Conservation (phyloP, 345 rosid species). For the Eutrema heterophyllum region DNA sequence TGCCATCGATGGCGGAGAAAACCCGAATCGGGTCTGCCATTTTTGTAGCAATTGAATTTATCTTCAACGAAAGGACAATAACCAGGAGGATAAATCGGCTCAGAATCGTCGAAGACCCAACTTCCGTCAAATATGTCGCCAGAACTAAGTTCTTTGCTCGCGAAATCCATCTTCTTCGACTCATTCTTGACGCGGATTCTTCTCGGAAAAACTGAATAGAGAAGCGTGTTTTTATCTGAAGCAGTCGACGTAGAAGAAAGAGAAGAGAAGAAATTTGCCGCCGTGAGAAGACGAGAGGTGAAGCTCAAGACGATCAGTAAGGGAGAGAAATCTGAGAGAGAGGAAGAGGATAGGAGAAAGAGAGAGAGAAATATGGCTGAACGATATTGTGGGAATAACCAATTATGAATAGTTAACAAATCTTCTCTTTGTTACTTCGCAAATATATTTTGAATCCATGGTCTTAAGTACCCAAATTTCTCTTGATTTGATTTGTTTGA, state of each 20-base stretch:
- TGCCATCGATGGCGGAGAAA: conserved; percentile 49
- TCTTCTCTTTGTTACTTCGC: no score
- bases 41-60: conserved; percentile 55
- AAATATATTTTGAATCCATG: no score
- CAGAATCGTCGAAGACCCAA: conserved; percentile 53
- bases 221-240: no score
- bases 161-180: no score
- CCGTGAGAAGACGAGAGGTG: conserved; percentile 47
- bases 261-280: conserved; percentile 44
- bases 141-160: no score
- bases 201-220: no score
- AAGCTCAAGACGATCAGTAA: conserved; percentile 36
- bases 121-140: conserved; percentile 59
- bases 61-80: conserved; percentile 57
- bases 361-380: conserved; percentile 48
- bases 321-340: conserved; percentile 40
- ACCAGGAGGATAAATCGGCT: conserved; percentile 49
- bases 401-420: no score
- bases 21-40: conserved; percentile 47
- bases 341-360: conserved; percentile 41
- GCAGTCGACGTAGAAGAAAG: no score
- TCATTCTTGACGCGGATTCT: no score
- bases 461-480: no score
- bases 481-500: no score
- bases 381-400: no score